A percentile compares a stretch with the other conserved stretches of the same genome.
Evolutionary conservation across 2,329 filamentous ascomycete genomes (phyloP).

Genomic region (Tolypocladium pustulatum): DNA sequence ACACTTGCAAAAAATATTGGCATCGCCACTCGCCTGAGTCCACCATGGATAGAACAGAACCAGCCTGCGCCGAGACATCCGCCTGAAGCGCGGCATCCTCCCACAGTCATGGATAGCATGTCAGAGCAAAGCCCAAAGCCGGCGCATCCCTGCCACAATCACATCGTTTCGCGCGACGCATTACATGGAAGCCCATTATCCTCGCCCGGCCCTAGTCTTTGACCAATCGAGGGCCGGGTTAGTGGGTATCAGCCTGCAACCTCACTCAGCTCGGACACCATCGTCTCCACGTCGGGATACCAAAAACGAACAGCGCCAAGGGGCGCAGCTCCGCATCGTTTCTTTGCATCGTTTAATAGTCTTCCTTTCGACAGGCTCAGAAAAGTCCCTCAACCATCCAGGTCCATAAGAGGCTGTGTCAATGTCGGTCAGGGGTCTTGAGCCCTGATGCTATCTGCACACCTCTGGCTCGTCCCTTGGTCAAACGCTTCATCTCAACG

Average conservation of each 20-base stretch:
- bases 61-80: not conserved
- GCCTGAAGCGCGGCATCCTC: not conserved
- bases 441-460: not conserved
- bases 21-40: not conserved
- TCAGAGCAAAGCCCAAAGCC: not conserved
- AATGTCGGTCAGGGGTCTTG: not conserved
- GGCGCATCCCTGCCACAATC: not conserved
- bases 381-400: not conserved
- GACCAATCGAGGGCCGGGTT: not conserved
- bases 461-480: not conserved
- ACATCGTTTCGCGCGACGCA: not conserved
- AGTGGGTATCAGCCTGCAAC: not conserved
- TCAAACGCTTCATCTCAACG: not conserved
- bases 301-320: not conserved
- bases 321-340: not conserved
- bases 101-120: not conserved
- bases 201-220: not conserved
- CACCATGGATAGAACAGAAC: not conserved
- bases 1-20: not conserved
- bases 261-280: not conserved
- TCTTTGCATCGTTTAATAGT: no score
- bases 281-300: not conserved
- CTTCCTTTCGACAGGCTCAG: not conserved
- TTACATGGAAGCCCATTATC: not conserved
- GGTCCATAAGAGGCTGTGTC: not conserved